These are phyloP conservation scores for Daldinia vernicosa DNA, from an alignment of 495 filamentous ascomycete species.

Conservation along the genomic window DNA sequence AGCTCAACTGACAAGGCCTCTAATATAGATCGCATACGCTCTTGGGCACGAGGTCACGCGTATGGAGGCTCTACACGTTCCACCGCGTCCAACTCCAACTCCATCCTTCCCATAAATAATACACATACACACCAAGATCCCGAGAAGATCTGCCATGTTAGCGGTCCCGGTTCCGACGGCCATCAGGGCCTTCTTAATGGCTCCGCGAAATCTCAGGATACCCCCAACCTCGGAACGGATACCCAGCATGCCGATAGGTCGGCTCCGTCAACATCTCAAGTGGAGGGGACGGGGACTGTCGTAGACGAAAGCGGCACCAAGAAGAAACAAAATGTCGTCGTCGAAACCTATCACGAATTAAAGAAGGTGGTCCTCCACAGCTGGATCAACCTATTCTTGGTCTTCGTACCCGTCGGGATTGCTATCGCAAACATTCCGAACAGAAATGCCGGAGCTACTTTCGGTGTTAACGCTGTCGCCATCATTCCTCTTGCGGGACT, in stretches of 20 bases:
- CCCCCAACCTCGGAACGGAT: slow-evolving; percentile 28
- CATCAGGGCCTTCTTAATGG: slow-evolving; percentile 29
- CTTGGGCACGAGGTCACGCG: slow-evolving; percentile 61
- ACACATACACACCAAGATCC: slow-evolving; percentile 29
- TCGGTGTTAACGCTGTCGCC: slow-evolving; percentile 83
- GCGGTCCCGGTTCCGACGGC: slow-evolving; percentile 29
- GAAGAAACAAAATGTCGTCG: slow-evolving; percentile 55
- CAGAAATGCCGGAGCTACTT: slow-evolving; percentile 57
- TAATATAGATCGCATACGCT: slow-evolving; percentile 67
- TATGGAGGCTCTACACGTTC: slow-evolving; percentile 62
- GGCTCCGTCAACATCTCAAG: slow-evolving; percentile 57
- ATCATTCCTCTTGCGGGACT: slow-evolving; percentile 86
- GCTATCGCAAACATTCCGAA: slow-evolving; percentile 61
- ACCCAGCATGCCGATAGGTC: slow-evolving; percentile 43
- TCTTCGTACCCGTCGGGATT: slow-evolving; percentile 85
- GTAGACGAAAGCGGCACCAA: slow-evolving; percentile 48
- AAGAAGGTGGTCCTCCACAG: slow-evolving; percentile 69
- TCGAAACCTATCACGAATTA: slow-evolving; percentile 59
- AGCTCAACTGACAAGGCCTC: slow-evolving; percentile 59
- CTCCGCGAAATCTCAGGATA: slow-evolving; percentile 6
- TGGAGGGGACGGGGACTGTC: slow-evolving; percentile 66
- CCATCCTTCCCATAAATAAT: slow-evolving; percentile 50
- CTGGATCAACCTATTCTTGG: slow-evolving; percentile 79
- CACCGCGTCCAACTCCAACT: slow-evolving; percentile 44
- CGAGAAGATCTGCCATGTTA: slow-evolving; percentile 43